Evolutionary conservation across 345 rosid species (phyloP).

Genomic region (Boechera divaricarpa): DNA sequence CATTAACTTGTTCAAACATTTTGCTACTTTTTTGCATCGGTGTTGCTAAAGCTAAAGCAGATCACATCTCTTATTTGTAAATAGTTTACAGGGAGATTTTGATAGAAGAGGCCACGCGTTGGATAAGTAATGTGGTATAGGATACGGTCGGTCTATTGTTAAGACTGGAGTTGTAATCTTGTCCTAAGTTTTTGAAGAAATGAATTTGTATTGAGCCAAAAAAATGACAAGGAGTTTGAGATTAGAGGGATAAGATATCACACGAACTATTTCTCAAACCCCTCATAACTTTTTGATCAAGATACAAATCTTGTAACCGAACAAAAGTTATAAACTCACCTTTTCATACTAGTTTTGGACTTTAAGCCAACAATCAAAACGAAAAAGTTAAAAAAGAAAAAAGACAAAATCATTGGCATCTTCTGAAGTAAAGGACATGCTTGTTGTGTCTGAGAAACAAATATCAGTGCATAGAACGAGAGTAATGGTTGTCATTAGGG

Average conservation of each 20-base stretch:
- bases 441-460: slow-evolving; percentile 11
- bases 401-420: slow-evolving; percentile 25
- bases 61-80: slow-evolving; percentile 6
- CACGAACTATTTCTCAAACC: too few relatives aligned
- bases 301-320: slow-evolving; percentile 5
- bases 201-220: not conserved
- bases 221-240: not conserved
- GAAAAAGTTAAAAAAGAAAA: not conserved
- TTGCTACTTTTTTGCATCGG: not conserved
- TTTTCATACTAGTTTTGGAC: not conserved
- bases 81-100: not conserved
- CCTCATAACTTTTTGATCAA: not conserved
- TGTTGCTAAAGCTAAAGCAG: not conserved
- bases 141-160: not conserved
- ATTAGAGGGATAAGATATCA: not conserved
- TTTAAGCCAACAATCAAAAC: not conserved
- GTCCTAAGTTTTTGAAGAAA: not conserved
- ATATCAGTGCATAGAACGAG: slow-evolving; percentile 60
- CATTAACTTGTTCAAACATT: not conserved
- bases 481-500: slow-evolving; percentile 94
- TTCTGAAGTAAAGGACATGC: slow-evolving; percentile 7
- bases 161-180: not conserved
- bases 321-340: not conserved
- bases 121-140: not conserved
- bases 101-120: not conserved